Base-by-base conservation (phyloP, 129 eudicot species). In the Artemisia tridentata region DNA sequence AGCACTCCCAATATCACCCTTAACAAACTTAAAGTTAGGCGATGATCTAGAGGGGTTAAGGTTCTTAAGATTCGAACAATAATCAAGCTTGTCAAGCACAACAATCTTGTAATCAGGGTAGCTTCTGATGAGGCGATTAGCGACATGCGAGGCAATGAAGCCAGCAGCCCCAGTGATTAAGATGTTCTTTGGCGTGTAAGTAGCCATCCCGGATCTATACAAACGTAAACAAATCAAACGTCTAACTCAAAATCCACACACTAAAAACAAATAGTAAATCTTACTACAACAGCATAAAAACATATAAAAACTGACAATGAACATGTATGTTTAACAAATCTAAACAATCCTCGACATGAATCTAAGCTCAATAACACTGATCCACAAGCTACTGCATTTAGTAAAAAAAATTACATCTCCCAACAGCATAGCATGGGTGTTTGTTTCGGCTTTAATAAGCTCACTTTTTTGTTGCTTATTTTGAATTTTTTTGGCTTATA, bases 21-120 rank as follows among this genome's bases (percentile, higher is more conserved):
- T 89, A 41, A 93, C 95, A 79, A 93, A 89, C 75, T 92, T 89
- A 73, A 92, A 89, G 59, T 89, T 92, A 34, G 95, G 86, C 71
- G 98, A 89, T 0, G 98, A 77, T 21, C 75, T 82, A 12, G 98
- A 86, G 48, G 98, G 98, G 43, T 76, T 67, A 15, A 89, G 91
- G 53, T 93, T 93, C 80, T 89, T 93, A 15, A 93, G 92, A 80
- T 58, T 85, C 18, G 98, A 93, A 62, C 98, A 93, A 59, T 89
- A 93, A 82, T 93, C 98, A 79, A 93, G 98, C 85, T 93, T 93
- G 85, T 93, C 98, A n/a, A 93, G 98, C 60, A 93, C 98, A n/a
- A 93, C 96, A 76, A 93, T 89, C 82, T 93, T 93, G 86, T 93
- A 93, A 20, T 89, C 92, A 19, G 96, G 96, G 85, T 93, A 93